Conservation (phyloP, 75 land plant species). For the Larix kaempferi region DNA sequence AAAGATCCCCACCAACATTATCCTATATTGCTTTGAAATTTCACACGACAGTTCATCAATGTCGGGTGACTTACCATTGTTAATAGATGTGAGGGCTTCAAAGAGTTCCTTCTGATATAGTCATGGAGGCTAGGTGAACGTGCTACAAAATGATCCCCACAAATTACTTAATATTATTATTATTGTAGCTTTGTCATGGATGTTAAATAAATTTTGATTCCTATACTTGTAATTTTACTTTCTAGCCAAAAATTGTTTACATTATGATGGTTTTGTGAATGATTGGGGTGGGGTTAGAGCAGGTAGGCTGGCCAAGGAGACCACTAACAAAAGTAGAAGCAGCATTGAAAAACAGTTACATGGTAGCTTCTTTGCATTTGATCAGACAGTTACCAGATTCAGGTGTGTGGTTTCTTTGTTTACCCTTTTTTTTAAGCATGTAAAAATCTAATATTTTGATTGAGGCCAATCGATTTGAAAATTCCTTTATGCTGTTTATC, state of each 20-base stretch:
- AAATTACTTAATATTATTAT: neutral
- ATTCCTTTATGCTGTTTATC: neutral
- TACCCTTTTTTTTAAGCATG: neutral
- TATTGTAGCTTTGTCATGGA: neutral
- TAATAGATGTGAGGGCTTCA: too few relatives aligned
- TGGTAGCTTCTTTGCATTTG: slow-evolving; percentile 87
- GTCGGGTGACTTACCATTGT: too few relatives aligned
- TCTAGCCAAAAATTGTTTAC: neutral
- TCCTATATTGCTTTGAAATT: too few relatives aligned
- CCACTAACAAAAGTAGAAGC: slow-evolving; percentile 81
- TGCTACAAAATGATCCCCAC: neutral
- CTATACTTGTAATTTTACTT: neutral
- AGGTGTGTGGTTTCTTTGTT: slow-evolving; percentile 33
- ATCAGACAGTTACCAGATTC: slow-evolving; percentile 34
- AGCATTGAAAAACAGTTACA: slow-evolving; percentile 88
- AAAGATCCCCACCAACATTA: too few relatives aligned
- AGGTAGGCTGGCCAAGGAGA: slow-evolving; percentile 99
- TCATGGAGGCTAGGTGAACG: neutral
- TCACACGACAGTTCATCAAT: too few relatives aligned
- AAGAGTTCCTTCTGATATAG: neutral
- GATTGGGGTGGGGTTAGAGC: slow-evolving; percentile 12
- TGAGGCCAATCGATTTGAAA: neutral
- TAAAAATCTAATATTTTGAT: neutral
- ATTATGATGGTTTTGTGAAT: slow-evolving; percentile 6
- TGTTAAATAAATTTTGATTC: neutral